Conservation (phyloP, 345 rosid genomes). For the Acer campestre region DNA sequence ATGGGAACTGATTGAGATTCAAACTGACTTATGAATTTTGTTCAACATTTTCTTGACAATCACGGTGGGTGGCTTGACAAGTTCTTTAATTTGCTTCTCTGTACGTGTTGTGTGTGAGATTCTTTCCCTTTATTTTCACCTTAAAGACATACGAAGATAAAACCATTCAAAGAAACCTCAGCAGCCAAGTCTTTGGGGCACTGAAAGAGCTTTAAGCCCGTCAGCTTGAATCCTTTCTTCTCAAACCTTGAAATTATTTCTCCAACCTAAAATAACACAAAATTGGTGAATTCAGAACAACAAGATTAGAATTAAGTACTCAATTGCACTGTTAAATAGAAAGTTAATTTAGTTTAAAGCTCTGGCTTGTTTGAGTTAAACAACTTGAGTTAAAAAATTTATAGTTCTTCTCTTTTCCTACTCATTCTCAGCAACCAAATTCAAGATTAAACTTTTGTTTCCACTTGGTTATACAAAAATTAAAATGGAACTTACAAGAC, state of each 20-base stretch:
- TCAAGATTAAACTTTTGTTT: background rate
- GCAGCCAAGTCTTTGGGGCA: too few species aligned
- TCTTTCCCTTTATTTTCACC: too few species aligned
- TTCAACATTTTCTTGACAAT: too few species aligned
- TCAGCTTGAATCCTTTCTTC: slow-evolving; percentile 85
- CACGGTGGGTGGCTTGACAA: too few species aligned
- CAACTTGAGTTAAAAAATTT: slow-evolving; percentile 4
- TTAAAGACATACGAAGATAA: too few species aligned
- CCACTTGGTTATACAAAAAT: background rate
- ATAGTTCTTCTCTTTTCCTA: background rate
- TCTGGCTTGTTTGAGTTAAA: background rate
- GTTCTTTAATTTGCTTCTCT: too few species aligned
- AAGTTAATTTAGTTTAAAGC: too few species aligned
- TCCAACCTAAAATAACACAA: slow-evolving; percentile 65
- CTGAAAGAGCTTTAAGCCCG: slow-evolving; percentile 29
- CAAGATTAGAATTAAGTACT: slow-evolving; percentile 4
- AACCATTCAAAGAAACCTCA: too few species aligned
- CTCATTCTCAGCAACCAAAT: background rate
- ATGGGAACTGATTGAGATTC: too few species aligned
- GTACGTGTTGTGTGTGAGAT: too few species aligned
- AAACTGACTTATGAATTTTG: too few species aligned
- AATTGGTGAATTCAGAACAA: background rate
- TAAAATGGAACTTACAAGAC: slow-evolving; percentile 61
- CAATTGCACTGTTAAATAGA: background rate
- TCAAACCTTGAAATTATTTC: slow-evolving; percentile 94